Percentiles rank a stretch among this genome's conserved stretches.
phyloP scores from a whole-genome alignment of 768 basidiomycete species.

The Tylopilus rubrobrunneus region DNA sequence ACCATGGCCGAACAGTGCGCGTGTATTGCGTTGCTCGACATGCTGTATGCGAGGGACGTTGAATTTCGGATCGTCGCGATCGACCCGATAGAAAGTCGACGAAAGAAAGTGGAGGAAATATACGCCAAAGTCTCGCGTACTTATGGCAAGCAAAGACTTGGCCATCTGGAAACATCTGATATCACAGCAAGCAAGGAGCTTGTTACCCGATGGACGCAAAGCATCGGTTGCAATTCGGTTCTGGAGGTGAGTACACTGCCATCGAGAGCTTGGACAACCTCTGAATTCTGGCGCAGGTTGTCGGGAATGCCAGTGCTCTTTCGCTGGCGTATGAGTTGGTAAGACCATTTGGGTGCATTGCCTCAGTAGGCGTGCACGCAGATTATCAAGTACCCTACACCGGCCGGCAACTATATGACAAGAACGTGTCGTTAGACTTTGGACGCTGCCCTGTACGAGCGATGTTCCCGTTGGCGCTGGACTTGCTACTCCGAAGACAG shows the following conservation, averaged over 20 bases:
- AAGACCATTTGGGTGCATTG: conserved; percentile 70
- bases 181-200: conserved; percentile 50
- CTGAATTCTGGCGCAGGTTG: conserved; percentile 42
- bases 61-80: conserved; percentile 59
- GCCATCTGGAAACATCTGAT: conserved; percentile 47
- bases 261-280: background rate
- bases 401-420: conserved; percentile 58
- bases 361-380: conserved; percentile 72
- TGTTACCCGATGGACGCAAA: conserved; percentile 50
- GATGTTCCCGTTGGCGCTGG: conserved; percentile 69
- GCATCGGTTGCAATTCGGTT: conserved; percentile 58
- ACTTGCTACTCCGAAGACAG: conserved; percentile 63
- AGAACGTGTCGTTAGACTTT: conserved; percentile 77
- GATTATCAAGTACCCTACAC: conserved; percentile 51
- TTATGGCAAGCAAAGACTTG: conserved; percentile 21
- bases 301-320: conserved; percentile 64
- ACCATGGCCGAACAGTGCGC: conserved; percentile 44
- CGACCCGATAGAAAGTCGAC: conserved; percentile 54
- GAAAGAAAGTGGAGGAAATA: conserved; percentile 57
- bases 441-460: conserved; percentile 79
- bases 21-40: conserved; percentile 59
- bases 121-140: conserved; percentile 50
- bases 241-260: conserved; percentile 49
- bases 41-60: conserved; percentile 42
- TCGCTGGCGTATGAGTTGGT: conserved; percentile 66